A percentile compares a stretch with the other conserved stretches of the same genome.
Evolutionary conservation across 2,329 filamentous ascomycete genomes (phyloP).

Genomic region (Cladosporium cucumerinum): DNA sequence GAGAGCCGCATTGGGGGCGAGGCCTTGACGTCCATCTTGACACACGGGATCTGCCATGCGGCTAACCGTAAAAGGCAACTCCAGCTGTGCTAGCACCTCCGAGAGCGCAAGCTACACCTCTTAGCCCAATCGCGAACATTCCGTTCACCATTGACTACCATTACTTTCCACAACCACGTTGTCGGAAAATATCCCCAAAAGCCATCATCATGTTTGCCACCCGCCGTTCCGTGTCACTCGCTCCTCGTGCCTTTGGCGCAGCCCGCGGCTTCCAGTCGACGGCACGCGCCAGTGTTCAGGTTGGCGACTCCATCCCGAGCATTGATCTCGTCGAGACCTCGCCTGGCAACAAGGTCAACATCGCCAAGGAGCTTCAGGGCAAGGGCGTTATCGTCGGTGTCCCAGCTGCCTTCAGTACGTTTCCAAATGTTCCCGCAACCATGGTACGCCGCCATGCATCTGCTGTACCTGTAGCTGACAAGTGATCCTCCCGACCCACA

Average conservation of each 20-base stretch:
- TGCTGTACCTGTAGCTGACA: slow-evolving; percentile 7
- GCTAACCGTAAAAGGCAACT: neutral
- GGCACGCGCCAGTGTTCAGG: slow-evolving; percentile 62
- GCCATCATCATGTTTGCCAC: slow-evolving; percentile 28
- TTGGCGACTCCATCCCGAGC: slow-evolving; percentile 75
- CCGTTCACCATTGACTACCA: neutral
- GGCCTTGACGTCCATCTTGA: neutral
- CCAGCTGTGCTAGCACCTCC: neutral
- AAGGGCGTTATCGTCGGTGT: slow-evolving; percentile 83
- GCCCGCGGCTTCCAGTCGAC: slow-evolving; percentile 60
- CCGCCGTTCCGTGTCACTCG: slow-evolving; percentile 24
- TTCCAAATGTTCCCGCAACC: neutral
- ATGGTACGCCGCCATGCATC: neutral
- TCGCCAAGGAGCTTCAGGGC: slow-evolving; percentile 69
- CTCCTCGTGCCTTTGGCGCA: slow-evolving; percentile 8
- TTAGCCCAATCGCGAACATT: slow-evolving; percentile 4
- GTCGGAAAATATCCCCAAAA: neutral
- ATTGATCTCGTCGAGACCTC: slow-evolving; percentile 76
- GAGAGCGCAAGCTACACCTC: neutral
- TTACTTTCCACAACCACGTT: neutral
- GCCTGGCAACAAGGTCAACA: slow-evolving; percentile 88
- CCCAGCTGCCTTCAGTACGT: slow-evolving; percentile 51
- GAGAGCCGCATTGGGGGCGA: neutral
- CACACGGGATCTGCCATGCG: neutral
- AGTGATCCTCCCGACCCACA: slow-evolving; percentile 15